A percentile compares a stretch with the other conserved stretches of the same genome.
phyloP scores from a whole-genome alignment of 495 filamentous ascomycete genomes.

The Cladorrhinum samala region DNA sequence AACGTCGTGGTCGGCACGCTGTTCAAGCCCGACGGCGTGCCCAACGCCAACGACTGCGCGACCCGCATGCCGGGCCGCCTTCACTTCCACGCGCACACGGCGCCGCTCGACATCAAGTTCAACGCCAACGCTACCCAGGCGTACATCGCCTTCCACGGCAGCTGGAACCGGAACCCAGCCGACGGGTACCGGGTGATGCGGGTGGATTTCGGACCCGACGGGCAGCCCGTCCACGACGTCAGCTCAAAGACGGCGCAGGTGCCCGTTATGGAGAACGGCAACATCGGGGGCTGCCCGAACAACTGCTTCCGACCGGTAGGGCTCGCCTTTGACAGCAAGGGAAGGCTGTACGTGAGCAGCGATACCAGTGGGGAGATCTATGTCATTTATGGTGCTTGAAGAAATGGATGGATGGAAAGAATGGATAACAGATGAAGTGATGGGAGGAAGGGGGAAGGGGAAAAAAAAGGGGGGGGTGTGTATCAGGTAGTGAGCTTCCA shows the following conservation, averaged over 20 bases:
- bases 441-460: too few relatives aligned
- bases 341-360: slow-evolving; percentile 43
- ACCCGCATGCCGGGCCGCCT: slow-evolving; percentile 40
- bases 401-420: not conserved
- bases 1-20: slow-evolving; percentile 39
- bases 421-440: not conserved
- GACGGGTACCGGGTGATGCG: slow-evolving; percentile 45
- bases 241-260: slow-evolving; percentile 37
- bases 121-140: slow-evolving; percentile 32
- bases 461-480: too few relatives aligned
- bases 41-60: slow-evolving; percentile 18
- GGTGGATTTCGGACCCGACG: slow-evolving; percentile 37
- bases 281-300: slow-evolving; percentile 28
- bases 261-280: slow-evolving; percentile 42
- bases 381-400: slow-evolving; percentile 35
- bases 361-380: slow-evolving; percentile 46
- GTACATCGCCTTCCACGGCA: slow-evolving; percentile 52
- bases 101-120: slow-evolving; percentile 52
- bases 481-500: too few relatives aligned
- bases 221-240: slow-evolving; percentile 34
- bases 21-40: slow-evolving; percentile 35
- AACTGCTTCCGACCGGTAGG: slow-evolving; percentile 47
- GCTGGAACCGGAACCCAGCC: slow-evolving; percentile 42
- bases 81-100: slow-evolving; percentile 49
- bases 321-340: slow-evolving; percentile 42